These are phyloP conservation scores for Fusarium udum DNA, from an alignment of 2,329 filamentous ascomycete species.

Conservation along the genomic window DNA sequence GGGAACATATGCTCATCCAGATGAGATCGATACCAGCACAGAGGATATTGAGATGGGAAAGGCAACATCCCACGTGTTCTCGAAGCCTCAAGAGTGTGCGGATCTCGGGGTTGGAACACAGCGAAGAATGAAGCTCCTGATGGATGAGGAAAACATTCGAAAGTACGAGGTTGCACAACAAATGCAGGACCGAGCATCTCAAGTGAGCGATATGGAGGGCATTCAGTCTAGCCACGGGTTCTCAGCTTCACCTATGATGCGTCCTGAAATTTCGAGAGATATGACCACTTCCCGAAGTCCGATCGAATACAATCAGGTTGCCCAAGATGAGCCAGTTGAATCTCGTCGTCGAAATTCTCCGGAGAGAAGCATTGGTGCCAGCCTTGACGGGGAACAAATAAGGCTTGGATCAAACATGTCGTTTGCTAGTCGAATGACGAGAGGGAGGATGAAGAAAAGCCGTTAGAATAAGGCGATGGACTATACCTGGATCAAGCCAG, in stretches of 20 bases:
- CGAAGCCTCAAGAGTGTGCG: constrained; percentile 60
- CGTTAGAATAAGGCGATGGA: not conserved
- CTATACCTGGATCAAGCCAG: not conserved
- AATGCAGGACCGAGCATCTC: constrained; percentile 8
- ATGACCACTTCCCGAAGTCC: not conserved
- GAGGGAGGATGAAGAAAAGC: not conserved
- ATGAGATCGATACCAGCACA: constrained; percentile 59
- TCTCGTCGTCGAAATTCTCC: not conserved
- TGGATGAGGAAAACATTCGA: constrained; percentile 79
- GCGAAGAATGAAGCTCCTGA: constrained; percentile 76
- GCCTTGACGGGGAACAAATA: not conserved
- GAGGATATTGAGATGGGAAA: constrained; percentile 45
- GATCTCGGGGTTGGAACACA: constrained; percentile 72
- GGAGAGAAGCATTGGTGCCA: not conserved
- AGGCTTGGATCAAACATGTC: constrained; percentile 9
- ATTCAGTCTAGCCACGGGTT: not conserved
- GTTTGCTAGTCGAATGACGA: constrained; percentile 35
- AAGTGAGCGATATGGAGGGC: not conserved
- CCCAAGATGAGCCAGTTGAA: not conserved
- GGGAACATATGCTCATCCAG: constrained; percentile 74
- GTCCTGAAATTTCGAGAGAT: not conserved
- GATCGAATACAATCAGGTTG: constrained; percentile 5
- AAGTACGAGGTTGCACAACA: constrained; percentile 74
- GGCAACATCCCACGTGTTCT: not conserved
- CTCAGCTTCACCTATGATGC: constrained; percentile 9